A percentile compares a stretch with the other conserved stretches of the same genome.
Conservation (phyloP, 495 filamentous ascomycete genomes). For the Daldinia loculata region DNA sequence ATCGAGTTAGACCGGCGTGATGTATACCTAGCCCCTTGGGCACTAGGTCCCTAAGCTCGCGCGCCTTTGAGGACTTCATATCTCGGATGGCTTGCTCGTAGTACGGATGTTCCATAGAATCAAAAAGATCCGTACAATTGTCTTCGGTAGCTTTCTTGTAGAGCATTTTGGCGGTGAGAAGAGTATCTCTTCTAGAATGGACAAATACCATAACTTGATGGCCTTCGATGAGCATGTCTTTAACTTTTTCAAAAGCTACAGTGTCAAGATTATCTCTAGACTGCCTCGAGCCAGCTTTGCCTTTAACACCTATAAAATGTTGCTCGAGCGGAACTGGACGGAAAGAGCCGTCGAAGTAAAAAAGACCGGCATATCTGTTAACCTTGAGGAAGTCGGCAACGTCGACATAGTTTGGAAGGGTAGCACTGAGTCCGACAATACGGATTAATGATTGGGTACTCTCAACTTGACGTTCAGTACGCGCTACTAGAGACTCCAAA, state of each 20-base stretch:
- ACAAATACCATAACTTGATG: constrained; percentile 99
- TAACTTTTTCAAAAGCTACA: constrained; percentile 92
- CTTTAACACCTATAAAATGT: constrained; percentile 95
- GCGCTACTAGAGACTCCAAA: constrained; percentile 90
- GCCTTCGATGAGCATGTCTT: constrained; percentile 83
- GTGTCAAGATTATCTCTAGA: constrained; percentile 88
- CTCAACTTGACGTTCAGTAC: constrained; percentile 95
- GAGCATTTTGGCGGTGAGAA: constrained; percentile 84
- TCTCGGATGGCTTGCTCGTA: constrained; percentile 80
- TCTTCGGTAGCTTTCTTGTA: constrained; percentile 87
- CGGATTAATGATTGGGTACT: constrained; percentile 97
- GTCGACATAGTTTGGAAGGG: constrained; percentile 94
- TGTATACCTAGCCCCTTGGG: constrained; percentile 92
- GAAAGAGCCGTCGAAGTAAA: constrained; percentile 97
- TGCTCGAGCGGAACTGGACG: constrained; percentile 96
- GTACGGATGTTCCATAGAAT: constrained; percentile 71
- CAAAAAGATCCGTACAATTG: constrained; percentile 79
- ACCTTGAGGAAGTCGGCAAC: constrained; percentile 97
- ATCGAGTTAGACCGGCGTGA: constrained; percentile 92
- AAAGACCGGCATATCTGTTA: constrained; percentile 89
- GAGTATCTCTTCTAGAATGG: constrained; percentile 93
- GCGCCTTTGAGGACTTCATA: constrained; percentile 81
- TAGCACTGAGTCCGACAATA: constrained; percentile 93
- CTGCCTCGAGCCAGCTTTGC: constrained; percentile 79
- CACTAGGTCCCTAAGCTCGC: constrained; percentile 87